Conservation (phyloP, 2,329 filamentous ascomycete genomes). For the Trichoderma pleuroti region DNA sequence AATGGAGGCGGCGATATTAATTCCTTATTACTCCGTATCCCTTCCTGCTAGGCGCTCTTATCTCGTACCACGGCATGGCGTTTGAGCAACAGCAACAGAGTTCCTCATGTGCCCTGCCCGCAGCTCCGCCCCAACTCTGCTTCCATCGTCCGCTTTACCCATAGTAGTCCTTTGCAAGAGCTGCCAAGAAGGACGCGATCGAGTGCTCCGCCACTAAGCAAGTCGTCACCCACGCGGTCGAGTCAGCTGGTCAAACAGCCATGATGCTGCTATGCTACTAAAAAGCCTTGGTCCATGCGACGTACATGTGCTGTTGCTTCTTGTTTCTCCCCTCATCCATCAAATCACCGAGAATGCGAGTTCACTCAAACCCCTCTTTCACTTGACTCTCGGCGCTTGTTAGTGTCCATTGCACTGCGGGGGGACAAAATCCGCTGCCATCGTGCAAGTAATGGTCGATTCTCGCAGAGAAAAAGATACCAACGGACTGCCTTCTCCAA, state of each 20-base stretch:
- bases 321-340: neutral
- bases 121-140: neutral
- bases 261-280: too few relatives aligned
- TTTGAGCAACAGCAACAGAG: neutral
- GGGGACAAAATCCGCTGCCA: neutral
- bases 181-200: neutral
- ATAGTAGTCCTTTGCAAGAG: neutral
- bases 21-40: neutral
- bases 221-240: neutral
- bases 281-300: neutral
- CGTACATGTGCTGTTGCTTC: neutral
- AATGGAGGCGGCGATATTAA: neutral
- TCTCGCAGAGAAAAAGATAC: neutral
- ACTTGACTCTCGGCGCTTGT: neutral
- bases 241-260: constrained; percentile 5
- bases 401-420: neutral
- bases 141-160: neutral
- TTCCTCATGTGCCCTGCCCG: constrained; percentile 1
- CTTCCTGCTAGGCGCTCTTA: neutral
- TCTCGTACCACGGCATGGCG: neutral
- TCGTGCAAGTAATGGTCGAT: neutral
- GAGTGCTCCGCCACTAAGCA: neutral
- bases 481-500: neutral
- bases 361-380: constrained; percentile 1
- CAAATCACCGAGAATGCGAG: neutral